These are phyloP conservation scores for Teunomyces cretensis DNA, from an alignment of 805 yeast genomes.

Conservation along the genomic window DNA sequence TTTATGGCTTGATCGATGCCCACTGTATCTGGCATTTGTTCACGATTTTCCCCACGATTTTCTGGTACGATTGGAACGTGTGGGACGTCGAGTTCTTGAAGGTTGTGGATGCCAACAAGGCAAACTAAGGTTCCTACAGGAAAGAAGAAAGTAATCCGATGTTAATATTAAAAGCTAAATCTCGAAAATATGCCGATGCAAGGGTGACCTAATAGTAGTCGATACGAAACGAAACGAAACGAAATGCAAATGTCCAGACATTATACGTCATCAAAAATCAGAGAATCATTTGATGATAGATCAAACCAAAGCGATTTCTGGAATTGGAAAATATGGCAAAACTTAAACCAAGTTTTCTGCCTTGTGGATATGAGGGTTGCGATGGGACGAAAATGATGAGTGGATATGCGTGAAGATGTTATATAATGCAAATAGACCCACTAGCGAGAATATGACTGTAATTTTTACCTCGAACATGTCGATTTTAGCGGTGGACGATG, in stretches of 20 bases:
- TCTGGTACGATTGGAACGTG: slow-evolving; percentile 64
- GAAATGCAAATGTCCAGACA: not conserved
- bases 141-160: not conserved
- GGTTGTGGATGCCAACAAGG: slow-evolving; percentile 6
- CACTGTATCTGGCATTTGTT: slow-evolving; percentile 93
- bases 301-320: not conserved
- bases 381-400: not conserved
- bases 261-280: not conserved
- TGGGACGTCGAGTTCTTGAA: slow-evolving; percentile 39
- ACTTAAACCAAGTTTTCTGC: not conserved
- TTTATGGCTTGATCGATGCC: slow-evolving; percentile 64
- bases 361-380: not conserved
- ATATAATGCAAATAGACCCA: not conserved
- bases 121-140: not conserved
- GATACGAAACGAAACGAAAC: not conserved
- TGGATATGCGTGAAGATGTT: not conserved
- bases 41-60: slow-evolving; percentile 77
- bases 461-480: not conserved
- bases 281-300: no score
- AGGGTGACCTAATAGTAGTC: not conserved
- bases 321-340: not conserved
- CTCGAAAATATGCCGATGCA: no score
- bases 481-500: not conserved
- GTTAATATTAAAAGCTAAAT: no score
- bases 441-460: not conserved